Evolutionary conservation across 108 stramenopile genomes (phyloP).

Genomic region (Nitzschia putrida): DNA sequence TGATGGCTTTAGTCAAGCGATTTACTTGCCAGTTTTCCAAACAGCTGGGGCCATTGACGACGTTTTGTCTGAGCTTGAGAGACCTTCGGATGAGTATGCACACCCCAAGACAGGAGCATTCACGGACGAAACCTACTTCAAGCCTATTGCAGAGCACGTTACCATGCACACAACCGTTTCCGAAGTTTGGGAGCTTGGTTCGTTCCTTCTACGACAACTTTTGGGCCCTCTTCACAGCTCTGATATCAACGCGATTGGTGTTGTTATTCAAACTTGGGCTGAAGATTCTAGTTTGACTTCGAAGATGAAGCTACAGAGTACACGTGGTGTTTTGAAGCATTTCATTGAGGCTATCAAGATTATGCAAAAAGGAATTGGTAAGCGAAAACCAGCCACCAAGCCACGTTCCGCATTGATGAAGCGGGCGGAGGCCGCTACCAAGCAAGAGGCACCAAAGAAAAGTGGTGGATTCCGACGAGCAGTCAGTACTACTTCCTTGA

Average conservation of each 20-base stretch:
- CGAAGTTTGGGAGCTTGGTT: conserved; percentile 95
- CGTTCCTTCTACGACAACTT: conserved; percentile 71
- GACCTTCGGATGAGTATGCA: conserved; percentile 64
- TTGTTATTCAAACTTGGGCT: conserved; percentile 75
- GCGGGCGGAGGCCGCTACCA: conserved; percentile 8
- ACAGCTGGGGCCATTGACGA: conserved; percentile 95
- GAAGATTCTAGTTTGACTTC: conserved; percentile 64
- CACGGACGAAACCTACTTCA: conserved; percentile 78
- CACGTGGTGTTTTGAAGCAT: conserved; percentile 54
- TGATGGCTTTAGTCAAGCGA: conserved; percentile 91
- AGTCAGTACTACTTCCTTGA: conserved; percentile 67
- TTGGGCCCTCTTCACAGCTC: conserved; percentile 83
- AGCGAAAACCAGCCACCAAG: conserved; percentile 69
- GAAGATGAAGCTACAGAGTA: conserved; percentile 64
- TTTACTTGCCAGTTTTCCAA: conserved; percentile 96
- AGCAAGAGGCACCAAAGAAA: conserved; percentile 6
- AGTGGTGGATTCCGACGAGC: conserved; percentile 57
- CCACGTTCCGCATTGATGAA: conserved; percentile 38
- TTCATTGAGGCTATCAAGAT: conserved; percentile 69
- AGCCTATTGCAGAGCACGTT: conserved; percentile 81
- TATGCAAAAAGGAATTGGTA: conserved; percentile 72
- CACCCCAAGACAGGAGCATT: conserved; percentile 47
- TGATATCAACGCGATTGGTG: conserved; percentile 73
- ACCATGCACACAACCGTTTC: conserved; percentile 92
- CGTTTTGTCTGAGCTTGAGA: conserved; percentile 79